Conservation (phyloP, 352 stramenopile species). For the Phytophthora cryptogea region DNA sequence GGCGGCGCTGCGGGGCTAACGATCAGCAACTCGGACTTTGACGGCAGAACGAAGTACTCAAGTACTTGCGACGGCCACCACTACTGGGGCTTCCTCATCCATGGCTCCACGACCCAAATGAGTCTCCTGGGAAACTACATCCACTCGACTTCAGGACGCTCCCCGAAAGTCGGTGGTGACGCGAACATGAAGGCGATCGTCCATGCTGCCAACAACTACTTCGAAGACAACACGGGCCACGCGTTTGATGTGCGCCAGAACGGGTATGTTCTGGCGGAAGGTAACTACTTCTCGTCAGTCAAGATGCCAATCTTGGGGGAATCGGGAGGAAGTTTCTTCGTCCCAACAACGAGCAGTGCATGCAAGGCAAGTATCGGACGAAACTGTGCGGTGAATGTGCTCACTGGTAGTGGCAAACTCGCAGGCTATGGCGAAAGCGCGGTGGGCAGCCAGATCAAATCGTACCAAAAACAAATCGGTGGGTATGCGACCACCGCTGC, state of each 20-base stretch:
- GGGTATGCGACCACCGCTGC: background rate
- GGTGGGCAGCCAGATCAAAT: slow-evolving; percentile 3
- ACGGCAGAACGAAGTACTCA: slow-evolving; percentile 44
- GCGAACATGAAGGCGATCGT: slow-evolving; percentile 22
- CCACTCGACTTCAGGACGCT: slow-evolving; percentile 40
- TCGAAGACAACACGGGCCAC: slow-evolving; percentile 42
- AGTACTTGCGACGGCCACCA: slow-evolving; percentile 47
- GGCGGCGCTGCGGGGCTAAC: slow-evolving; percentile 21
- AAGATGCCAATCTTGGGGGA: background rate
- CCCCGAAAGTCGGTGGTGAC: slow-evolving; percentile 26
- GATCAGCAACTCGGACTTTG: slow-evolving; percentile 55
- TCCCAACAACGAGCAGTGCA: background rate
- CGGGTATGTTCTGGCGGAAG: background rate
- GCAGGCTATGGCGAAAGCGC: slow-evolving; percentile 1
- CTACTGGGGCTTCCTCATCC: slow-evolving; percentile 47
- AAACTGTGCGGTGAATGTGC: background rate
- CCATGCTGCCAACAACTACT: slow-evolving; percentile 50
- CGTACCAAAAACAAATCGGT: background rate
- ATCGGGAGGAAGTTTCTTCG: background rate
- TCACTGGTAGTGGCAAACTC: slow-evolving; percentile 4
- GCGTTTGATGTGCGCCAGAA: background rate
- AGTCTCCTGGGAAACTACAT: slow-evolving; percentile 46
- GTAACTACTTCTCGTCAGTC: background rate
- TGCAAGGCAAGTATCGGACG: background rate
- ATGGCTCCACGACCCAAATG: slow-evolving; percentile 24